A percentile compares a stretch with the other conserved stretches of the same genome.
These are phyloP conservation scores for Annulohypoxylon truncatum DNA, from an alignment of 2,329 filamentous ascomycete genomes.

Conservation along the genomic window DNA sequence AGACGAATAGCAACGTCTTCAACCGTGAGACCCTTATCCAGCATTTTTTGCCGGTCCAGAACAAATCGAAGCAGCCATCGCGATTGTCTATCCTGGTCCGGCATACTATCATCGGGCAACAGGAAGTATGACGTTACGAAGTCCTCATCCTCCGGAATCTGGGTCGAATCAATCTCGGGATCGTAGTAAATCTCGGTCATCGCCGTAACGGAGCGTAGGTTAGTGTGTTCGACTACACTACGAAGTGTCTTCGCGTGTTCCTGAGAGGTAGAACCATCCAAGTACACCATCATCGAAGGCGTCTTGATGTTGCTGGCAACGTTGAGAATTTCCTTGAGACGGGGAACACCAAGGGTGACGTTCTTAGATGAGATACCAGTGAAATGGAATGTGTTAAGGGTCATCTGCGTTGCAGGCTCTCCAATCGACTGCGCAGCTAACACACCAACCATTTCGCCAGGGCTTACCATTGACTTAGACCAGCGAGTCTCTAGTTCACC, in stretches of 20 bases:
- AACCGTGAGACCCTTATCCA: slow-evolving; percentile 93
- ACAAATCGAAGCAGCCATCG: slow-evolving; percentile 96
- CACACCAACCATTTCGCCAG: slow-evolving; percentile 99
- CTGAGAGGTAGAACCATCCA: slow-evolving; percentile 74
- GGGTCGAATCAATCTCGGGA: slow-evolving; percentile 86
- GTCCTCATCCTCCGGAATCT: slow-evolving; percentile 87
- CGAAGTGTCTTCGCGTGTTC: slow-evolving; percentile 87
- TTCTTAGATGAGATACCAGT: slow-evolving; percentile 99
- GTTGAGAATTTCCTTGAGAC: slow-evolving; percentile 99
- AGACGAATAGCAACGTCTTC: slow-evolving; percentile 91
- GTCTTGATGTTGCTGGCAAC: slow-evolving; percentile 99
- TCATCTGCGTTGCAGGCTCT: slow-evolving; percentile 99
- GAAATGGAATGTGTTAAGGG: slow-evolving; percentile 99
- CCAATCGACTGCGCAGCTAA: slow-evolving; percentile 98
- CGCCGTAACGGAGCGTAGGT: slow-evolving; percentile 88
- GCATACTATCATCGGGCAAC: slow-evolving; percentile 78
- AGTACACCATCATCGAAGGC: slow-evolving; percentile 93
- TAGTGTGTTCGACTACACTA: slow-evolving; percentile 93
- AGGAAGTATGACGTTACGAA: slow-evolving; percentile 98
- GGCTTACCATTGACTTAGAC: slow-evolving; percentile 84
- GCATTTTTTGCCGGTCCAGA: slow-evolving; percentile 90
- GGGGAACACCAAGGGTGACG: slow-evolving; percentile 97
- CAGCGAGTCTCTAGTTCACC: slow-evolving; percentile 92
- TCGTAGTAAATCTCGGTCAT: slow-evolving; percentile 98
- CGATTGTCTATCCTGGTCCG: slow-evolving; percentile 77